Percentiles rank a stretch among this genome's conserved stretches.
Evolutionary conservation across 257 asterid genomes (phyloP).

Genomic region (Nicotiana attenuata): DNA sequence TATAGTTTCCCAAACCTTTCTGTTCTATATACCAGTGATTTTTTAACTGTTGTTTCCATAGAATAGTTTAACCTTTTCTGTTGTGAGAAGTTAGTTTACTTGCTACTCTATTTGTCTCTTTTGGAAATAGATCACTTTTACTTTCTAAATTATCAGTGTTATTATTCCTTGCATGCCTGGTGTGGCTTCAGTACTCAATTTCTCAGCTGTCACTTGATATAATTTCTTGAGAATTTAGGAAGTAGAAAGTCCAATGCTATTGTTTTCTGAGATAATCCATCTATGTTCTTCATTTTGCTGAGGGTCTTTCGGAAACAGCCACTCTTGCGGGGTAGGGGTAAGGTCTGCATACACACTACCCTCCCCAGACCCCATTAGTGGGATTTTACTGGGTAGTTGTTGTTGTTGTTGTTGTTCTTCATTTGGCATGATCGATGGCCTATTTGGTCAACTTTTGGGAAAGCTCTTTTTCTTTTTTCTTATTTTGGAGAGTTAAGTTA

Average conservation of each 20-base stretch:
- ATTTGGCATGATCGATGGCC: not conserved
- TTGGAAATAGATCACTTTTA: not conserved
- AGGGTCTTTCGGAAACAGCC: no score
- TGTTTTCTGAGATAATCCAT: not conserved
- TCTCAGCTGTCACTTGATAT: not conserved
- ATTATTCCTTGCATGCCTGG: not conserved
- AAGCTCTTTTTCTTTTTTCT: not conserved
- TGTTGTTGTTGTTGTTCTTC: not conserved
- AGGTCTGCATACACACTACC: no score
- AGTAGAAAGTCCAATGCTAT: not conserved
- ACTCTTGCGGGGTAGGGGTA: no score
- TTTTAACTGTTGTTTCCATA: not conserved
- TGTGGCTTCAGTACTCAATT: conserved; percentile 2
- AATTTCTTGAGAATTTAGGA: not conserved
- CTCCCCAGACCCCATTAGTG: no score
- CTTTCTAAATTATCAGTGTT: not conserved
- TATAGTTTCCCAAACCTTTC: not conserved
- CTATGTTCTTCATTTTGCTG: not conserved
- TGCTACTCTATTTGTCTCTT: not conserved
- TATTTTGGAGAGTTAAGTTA: not conserved
- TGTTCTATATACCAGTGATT: not conserved
- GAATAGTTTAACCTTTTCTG: not conserved
- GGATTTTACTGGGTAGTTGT: no score
- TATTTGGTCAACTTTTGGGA: not conserved
- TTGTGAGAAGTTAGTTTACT: conserved; percentile 7